Evolutionary conservation across 306 rosid species (phyloP), one percentile per base, ranked within the genome.

Genomic region (Sophora flavescens): DNA sequence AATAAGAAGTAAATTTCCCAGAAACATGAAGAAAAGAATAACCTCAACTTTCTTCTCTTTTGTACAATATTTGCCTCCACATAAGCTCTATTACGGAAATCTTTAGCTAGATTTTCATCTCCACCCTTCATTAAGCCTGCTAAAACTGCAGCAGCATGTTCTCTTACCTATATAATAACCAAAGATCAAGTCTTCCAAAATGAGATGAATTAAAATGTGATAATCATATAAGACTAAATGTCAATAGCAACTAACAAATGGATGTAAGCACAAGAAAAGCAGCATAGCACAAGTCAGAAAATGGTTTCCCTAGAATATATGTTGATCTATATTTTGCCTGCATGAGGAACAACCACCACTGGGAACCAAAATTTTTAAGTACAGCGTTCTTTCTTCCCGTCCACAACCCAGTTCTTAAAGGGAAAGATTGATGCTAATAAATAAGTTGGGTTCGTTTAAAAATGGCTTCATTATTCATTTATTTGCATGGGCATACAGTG

Each of bases 111-210:
- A 83, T 86, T 91, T 84, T 92, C 97, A 85, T 95, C 98, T 58
- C 99, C 99, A 47, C 99, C 97, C 87, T 91, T 95, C 96, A 93
- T 88, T 86, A 95, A 89, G 66, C 99, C 99, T 36, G 99, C 99
- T 68, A 95, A 86, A 82, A 95, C 98, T 30, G 97, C 97, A 4
- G 99, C 98, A 22, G 99, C 99, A 78, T 95, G 98, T 81, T 95
- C 99, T 81, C 99, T 81, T 64, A 95, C 90, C 99, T 95, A 78
- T 12, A 45, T 45, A 45, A 45, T 13, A 72, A 66, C 65, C 72
- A 87, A 61, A 60, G 58, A 80, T 80, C 41, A 75, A 63, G 62
- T 35, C 48, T 57, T 69, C 77, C 66, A 44, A 32, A 75, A 60
- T 75, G 57, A 78, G 47, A 82, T 51, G 33, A 26, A 39, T 56